These are phyloP conservation scores for Hanseniaspora valbyensis DNA, from an alignment of 805 yeast species.

Conservation along the genomic window DNA sequence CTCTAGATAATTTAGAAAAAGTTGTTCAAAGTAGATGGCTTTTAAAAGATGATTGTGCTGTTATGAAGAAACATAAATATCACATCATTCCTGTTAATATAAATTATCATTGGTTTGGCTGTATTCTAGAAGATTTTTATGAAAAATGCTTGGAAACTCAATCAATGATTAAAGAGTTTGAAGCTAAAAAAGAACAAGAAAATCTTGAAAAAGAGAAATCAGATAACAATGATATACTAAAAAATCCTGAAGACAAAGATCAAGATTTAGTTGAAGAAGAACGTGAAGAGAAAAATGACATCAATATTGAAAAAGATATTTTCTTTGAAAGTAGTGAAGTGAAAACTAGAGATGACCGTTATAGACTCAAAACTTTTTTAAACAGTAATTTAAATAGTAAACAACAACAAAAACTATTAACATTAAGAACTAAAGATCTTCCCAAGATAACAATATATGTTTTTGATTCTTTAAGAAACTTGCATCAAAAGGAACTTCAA, in stretches of 20 bases:
- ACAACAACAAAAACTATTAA: neutral
- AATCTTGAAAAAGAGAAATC: slow-evolving; percentile 1
- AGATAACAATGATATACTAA: neutral
- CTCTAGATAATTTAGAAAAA: slow-evolving; percentile 37
- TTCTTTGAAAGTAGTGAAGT: neutral
- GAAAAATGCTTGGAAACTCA: slow-evolving; percentile 25
- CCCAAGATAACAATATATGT: slow-evolving; percentile 37
- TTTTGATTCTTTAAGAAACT: slow-evolving; percentile 64
- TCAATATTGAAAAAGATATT: neutral
- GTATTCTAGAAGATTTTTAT: slow-evolving; percentile 48
- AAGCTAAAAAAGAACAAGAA: slow-evolving; percentile 12
- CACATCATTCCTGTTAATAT: slow-evolving; percentile 69
- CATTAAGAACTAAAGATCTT: neutral
- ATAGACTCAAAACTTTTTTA: neutral
- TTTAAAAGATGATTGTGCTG: slow-evolving; percentile 41
- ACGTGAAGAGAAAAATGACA: neutral
- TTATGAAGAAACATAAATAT: slow-evolving; percentile 47
- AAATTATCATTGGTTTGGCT: slow-evolving; percentile 77
- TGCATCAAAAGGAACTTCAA: slow-evolving; percentile 39
- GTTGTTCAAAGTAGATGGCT: slow-evolving; percentile 61
- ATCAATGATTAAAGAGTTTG: slow-evolving; percentile 15
- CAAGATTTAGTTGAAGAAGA: neutral
- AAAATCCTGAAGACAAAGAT: neutral
- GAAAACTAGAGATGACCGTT: neutral
- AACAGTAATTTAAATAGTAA: neutral